Percentiles rank a stretch among this genome's conserved stretches.
Evolutionary conservation across 2,329 filamentous ascomycete genomes (phyloP).

Genomic region (Aureobasidium melanogenum): DNA sequence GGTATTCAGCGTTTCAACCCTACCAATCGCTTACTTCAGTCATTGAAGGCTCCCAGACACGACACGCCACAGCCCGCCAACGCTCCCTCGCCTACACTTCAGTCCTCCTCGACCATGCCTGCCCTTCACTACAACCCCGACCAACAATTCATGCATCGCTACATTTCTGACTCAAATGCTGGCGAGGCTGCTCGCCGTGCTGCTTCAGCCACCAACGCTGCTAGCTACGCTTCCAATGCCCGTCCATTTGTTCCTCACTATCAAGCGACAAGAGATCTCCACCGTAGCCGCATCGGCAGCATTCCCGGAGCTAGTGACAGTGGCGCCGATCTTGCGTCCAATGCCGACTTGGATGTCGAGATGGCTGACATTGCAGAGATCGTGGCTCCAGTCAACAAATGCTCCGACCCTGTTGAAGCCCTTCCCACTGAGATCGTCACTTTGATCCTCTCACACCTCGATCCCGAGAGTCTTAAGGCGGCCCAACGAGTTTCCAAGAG

Average conservation of each 20-base stretch:
- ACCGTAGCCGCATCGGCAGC: slow-evolving; percentile 15
- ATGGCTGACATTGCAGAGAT: slow-evolving; percentile 17
- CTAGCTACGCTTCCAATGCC: background rate
- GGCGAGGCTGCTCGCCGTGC: slow-evolving; percentile 14
- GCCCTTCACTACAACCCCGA: slow-evolving; percentile 11
- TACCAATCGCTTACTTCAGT: slow-evolving; percentile 6
- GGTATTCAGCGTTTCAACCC: slow-evolving; percentile 2
- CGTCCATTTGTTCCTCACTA: slow-evolving; percentile 11
- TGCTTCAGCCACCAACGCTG: slow-evolving; percentile 12
- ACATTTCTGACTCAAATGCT: slow-evolving; percentile 2
- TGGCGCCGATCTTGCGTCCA: slow-evolving; percentile 27
- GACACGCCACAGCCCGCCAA: slow-evolving; percentile 16
- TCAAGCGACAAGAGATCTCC: slow-evolving; percentile 11
- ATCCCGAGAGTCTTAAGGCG: slow-evolving; percentile 46
- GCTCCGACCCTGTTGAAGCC: slow-evolving; percentile 41
- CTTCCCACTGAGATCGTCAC: slow-evolving; percentile 53
- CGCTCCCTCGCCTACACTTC: slow-evolving; percentile 10
- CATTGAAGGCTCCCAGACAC: slow-evolving; percentile 14
- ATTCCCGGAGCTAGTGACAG: slow-evolving; percentile 26
- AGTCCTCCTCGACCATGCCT: slow-evolving; percentile 12
- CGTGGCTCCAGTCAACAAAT: background rate
- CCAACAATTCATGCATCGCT: slow-evolving; percentile 5
- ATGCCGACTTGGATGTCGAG: slow-evolving; percentile 24
- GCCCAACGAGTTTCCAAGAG: slow-evolving; percentile 47
- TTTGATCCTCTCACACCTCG: slow-evolving; percentile 51